phyloP scores from a whole-genome alignment of 768 basidiomycete genomes.

The Hypholoma fasciculare region DNA sequence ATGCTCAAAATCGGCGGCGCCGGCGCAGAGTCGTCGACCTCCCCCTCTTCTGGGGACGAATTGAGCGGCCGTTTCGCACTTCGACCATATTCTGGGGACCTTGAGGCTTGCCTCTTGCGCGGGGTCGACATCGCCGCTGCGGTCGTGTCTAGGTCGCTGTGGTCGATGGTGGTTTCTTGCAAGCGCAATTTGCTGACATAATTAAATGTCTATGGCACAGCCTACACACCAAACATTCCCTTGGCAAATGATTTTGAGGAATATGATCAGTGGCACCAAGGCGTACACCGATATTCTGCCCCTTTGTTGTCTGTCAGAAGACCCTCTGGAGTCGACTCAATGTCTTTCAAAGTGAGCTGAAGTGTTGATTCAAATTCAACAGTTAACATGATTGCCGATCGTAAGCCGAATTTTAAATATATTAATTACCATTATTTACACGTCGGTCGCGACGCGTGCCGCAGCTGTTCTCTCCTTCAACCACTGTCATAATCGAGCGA shows the following conservation, averaged over 20 bases:
- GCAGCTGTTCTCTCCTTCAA: too few relatives aligned
- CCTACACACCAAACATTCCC: background rate
- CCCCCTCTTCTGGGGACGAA: slow-evolving; percentile 82
- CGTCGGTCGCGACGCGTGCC: background rate
- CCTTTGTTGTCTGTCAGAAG: too few relatives aligned
- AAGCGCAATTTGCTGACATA: slow-evolving; percentile 22
- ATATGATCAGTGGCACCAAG: too few relatives aligned
- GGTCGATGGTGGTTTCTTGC: slow-evolving; percentile 7
- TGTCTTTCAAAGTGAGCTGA: too few relatives aligned
- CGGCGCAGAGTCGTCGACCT: slow-evolving; percentile 59
- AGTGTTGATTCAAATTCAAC: background rate
- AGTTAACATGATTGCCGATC: background rate
- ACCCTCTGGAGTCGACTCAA: too few relatives aligned
- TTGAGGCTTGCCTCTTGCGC: slow-evolving; percentile 60
- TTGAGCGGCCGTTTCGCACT: slow-evolving; percentile 56
- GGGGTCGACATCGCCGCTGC: slow-evolving; percentile 16
- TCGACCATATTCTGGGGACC: slow-evolving; percentile 48
- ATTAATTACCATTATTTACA: background rate
- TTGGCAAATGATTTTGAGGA: too few relatives aligned
- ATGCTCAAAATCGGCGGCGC: slow-evolving; percentile 26
- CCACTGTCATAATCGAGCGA: too few relatives aligned
- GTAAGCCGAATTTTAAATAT: background rate
- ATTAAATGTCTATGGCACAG: slow-evolving; percentile 4
- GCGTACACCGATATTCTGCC: too few relatives aligned
- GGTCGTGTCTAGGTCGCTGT: slow-evolving; percentile 4